These are phyloP conservation scores for Nitzschia sp. DNA, from an alignment of 108 stramenopile genomes.

Conservation along the genomic window DNA sequence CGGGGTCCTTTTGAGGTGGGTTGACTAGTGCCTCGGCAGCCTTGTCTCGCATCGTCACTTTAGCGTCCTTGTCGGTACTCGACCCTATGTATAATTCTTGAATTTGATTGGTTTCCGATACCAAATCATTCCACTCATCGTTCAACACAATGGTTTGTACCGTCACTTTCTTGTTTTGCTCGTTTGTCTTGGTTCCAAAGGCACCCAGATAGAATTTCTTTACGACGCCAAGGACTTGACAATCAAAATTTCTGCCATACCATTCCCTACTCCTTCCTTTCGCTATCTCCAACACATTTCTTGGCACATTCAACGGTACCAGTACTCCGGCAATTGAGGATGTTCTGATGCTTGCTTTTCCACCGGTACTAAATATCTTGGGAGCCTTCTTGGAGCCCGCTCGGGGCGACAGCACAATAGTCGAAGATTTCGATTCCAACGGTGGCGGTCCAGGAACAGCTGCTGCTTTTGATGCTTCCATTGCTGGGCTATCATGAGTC, in stretches of 20 bases:
- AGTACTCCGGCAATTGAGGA: neutral
- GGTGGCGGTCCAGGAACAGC: neutral
- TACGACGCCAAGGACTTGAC: conserved; percentile 12
- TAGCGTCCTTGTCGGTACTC: conserved; percentile 4
- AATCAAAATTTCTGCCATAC: conserved; percentile 24
- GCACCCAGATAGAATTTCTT: conserved; percentile 19
- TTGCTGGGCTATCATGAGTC: neutral
- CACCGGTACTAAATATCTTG: neutral
- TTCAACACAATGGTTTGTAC: conserved; percentile 20
- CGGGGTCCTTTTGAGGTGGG: conserved; percentile 21
- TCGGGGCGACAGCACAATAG: conserved; percentile 1
- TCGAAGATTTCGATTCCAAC: neutral
- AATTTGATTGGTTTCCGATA: conserved; percentile 15
- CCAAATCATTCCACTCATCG: conserved; percentile 29
- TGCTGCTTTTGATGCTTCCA: neutral
- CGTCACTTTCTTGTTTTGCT: conserved; percentile 11
- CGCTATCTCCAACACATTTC: conserved; percentile 14
- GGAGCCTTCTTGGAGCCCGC: conserved; percentile 8
- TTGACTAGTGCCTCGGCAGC: conserved; percentile 24
- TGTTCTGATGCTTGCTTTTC: neutral
- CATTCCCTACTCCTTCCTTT: conserved; percentile 27
- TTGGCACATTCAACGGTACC: neutral
- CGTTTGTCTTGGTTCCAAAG: conserved; percentile 25
- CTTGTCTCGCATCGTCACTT: conserved; percentile 11
- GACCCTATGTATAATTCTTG: conserved; percentile 29